These are phyloP conservation scores for Lecanicillium sp. DNA, from an alignment of 2,329 filamentous ascomycete genomes.

Conservation along the genomic window DNA sequence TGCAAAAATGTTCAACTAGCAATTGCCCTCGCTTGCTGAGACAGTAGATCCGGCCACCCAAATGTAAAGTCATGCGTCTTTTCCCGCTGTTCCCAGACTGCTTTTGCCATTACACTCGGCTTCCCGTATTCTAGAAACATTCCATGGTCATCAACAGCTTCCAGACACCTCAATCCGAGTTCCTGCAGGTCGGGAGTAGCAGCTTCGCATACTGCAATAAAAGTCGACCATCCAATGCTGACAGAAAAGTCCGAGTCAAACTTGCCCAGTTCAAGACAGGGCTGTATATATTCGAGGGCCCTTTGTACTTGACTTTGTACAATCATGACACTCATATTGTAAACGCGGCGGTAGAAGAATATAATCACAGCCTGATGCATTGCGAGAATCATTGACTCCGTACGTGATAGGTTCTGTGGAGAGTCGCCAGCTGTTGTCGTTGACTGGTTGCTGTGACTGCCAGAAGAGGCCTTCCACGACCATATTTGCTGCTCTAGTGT, in stretches of 20 bases:
- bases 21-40: not conserved
- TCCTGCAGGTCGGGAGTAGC: slow-evolving; percentile 25
- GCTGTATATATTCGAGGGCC: slow-evolving; percentile 27
- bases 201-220: slow-evolving; percentile 35
- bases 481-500: slow-evolving; percentile 23
- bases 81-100: slow-evolving; percentile 21
- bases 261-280: slow-evolving; percentile 21
- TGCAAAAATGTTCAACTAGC: too few relatives aligned
- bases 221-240: slow-evolving; percentile 33
- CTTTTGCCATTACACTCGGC: slow-evolving; percentile 17
- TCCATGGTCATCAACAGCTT: slow-evolving; percentile 18
- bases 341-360: slow-evolving; percentile 36
- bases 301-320: slow-evolving; percentile 29
- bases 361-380: slow-evolving; percentile 35
- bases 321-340: slow-evolving; percentile 27
- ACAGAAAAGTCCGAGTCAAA: slow-evolving; percentile 28
- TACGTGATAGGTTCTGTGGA: slow-evolving; percentile 7
- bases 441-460: slow-evolving; percentile 7
- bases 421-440: not conserved
- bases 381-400: slow-evolving; percentile 16
- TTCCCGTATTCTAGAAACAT: slow-evolving; percentile 18
- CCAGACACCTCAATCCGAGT: slow-evolving; percentile 15
- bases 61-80: slow-evolving; percentile 20
- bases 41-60: slow-evolving; percentile 18
- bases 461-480: slow-evolving; percentile 19